phyloP scores from a whole-genome alignment of 306 rosid species.

The Prunus padus region DNA sequence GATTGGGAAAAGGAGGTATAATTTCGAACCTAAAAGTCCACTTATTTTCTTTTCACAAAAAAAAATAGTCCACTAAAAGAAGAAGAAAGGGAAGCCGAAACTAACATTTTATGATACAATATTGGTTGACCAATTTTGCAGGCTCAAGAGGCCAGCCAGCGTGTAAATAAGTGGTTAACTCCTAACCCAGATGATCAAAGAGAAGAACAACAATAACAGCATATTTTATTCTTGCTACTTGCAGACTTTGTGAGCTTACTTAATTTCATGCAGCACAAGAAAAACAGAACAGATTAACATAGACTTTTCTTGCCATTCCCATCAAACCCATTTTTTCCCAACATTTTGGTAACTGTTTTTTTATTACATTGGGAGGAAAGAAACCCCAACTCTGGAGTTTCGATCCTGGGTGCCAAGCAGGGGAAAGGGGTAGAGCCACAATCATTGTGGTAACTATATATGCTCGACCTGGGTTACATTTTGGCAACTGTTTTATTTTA shows the following conservation, averaged over 20 bases:
- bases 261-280: background rate
- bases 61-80: background rate
- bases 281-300: background rate
- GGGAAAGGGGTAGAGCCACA: no score
- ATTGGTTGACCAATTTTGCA: conserved; percentile 15
- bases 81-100: background rate
- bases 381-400: no score
- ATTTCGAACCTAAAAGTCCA: background rate
- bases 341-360: background rate
- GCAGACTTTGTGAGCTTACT: no score
- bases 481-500: no score
- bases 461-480: no score
- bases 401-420: no score
- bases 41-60: background rate
- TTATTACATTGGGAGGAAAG: no score
- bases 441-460: no score
- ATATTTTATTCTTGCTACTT: background rate
- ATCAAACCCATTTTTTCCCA: background rate
- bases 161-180: conserved; percentile 42
- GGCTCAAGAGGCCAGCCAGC: conserved; percentile 46
- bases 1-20: conserved; percentile 12
- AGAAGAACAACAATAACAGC: background rate
- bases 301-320: background rate
- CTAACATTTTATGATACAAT: background rate
- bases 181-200: conserved; percentile 7